A percentile compares a stretch with the other conserved stretches of the same genome.
Evolutionary conservation across 1,284 basidiomycete genomes (phyloP).

Genomic region (Butyriboletus appendiculatus): DNA sequence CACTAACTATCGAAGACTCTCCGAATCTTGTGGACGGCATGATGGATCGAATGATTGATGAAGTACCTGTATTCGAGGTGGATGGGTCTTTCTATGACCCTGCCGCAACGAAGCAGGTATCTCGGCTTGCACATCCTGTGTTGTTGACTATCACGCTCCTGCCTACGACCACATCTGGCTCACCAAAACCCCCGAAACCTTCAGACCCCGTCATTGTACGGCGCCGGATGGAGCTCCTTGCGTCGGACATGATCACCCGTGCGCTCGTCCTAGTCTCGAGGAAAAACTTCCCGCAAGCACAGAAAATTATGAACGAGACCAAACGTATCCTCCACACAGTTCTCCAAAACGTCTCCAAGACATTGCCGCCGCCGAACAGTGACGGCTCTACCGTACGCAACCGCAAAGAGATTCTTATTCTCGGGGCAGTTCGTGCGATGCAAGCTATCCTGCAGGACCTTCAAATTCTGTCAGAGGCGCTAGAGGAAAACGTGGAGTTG

Average conservation of each 20-base stretch:
- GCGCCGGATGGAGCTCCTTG: conserved; percentile 91
- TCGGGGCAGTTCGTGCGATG: conserved; percentile 74
- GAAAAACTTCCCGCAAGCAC: conserved; percentile 84
- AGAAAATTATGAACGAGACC: conserved; percentile 87
- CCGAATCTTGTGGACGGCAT: conserved; percentile 77
- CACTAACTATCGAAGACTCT: conserved; percentile 67
- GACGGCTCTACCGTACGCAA: conserved; percentile 55
- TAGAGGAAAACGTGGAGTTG: conserved; percentile 87
- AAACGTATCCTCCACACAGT: conserved; percentile 85
- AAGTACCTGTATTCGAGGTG: conserved; percentile 89
- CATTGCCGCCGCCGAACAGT: conserved; percentile 55
- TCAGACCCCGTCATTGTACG: conserved; percentile 87
- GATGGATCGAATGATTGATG: conserved; percentile 92
- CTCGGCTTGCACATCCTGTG: conserved; percentile 84
- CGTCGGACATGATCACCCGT: conserved; percentile 93
- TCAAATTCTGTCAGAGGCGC: conserved; percentile 79
- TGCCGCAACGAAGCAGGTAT: conserved; percentile 74
- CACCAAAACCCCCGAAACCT: conserved; percentile 48
- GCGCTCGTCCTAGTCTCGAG: conserved; percentile 87
- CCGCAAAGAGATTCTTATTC: conserved; percentile 71
- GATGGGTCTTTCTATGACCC: conserved; percentile 94
- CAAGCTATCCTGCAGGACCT: conserved; percentile 84
- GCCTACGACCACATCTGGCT: conserved; percentile 48
- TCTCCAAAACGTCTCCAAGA: conserved; percentile 75
- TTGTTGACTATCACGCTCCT: conserved; percentile 87